Conservation (phyloP, 495 filamentous ascomycete species). For the Tetracladium setigerum region DNA sequence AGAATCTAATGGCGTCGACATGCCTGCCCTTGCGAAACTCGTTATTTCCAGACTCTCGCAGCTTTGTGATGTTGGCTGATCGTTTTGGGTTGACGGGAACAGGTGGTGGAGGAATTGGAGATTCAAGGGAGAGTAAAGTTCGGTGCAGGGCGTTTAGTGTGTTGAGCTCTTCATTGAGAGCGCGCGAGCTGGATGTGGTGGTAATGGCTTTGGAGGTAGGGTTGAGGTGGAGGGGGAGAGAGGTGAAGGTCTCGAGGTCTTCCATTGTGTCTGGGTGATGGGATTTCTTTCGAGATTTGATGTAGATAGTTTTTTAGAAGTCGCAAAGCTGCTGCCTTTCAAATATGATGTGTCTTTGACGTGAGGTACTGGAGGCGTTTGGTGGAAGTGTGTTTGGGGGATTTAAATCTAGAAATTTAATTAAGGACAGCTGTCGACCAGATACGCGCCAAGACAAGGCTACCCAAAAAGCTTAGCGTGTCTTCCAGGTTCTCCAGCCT, state of each 20-base stretch:
- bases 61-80: constrained; percentile 75
- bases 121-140: constrained; percentile 51
- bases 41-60: constrained; percentile 79
- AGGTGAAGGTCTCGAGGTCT: constrained; percentile 67
- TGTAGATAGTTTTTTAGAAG: too few relatives aligned
- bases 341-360: too few relatives aligned
- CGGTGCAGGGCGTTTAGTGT: constrained; percentile 71
- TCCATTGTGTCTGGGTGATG: constrained; percentile 34
- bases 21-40: constrained; percentile 70
- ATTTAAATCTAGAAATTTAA: too few relatives aligned
- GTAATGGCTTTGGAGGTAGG: constrained; percentile 57
- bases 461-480: too few relatives aligned
- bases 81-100: constrained; percentile 81
- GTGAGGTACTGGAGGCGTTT: too few relatives aligned
- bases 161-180: constrained; percentile 57
- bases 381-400: too few relatives aligned
- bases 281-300: not conserved
- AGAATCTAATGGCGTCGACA: constrained; percentile 70
- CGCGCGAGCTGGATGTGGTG: constrained; percentile 30
- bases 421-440: too few relatives aligned
- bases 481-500: too few relatives aligned
- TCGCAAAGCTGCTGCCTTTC: too few relatives aligned
- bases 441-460: too few relatives aligned
- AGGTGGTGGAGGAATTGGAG: constrained; percentile 64
- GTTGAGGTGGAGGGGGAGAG: constrained; percentile 75